These are phyloP conservation scores for Zasmidium angulare DNA, from an alignment of 2,329 filamentous ascomycete species.

Conservation along the genomic window DNA sequence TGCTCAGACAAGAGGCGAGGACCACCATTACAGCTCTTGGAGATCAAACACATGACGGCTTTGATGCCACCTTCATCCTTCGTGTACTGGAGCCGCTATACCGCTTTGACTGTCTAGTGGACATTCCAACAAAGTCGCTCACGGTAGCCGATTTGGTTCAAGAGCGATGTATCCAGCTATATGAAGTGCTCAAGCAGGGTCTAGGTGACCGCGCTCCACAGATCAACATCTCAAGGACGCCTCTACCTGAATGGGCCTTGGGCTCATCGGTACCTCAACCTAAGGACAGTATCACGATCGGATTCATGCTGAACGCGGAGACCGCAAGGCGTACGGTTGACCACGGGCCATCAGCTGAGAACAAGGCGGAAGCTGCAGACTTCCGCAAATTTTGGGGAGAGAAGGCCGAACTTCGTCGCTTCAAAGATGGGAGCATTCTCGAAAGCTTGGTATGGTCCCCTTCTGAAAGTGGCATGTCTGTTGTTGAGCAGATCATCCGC, in stretches of 20 bases:
- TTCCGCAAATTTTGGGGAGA: slow-evolving; percentile 96
- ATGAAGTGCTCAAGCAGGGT: slow-evolving; percentile 66
- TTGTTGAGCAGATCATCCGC: slow-evolving; percentile 76
- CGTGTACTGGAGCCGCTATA: slow-evolving; percentile 53
- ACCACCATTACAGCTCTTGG: slow-evolving; percentile 73
- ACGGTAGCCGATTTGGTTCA: not conserved
- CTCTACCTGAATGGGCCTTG: slow-evolving; percentile 37
- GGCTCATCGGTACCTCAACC: slow-evolving; percentile 28
- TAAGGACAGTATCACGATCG: slow-evolving; percentile 56
- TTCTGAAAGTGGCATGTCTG: slow-evolving; percentile 56
- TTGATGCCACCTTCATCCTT: slow-evolving; percentile 78
- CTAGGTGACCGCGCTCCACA: slow-evolving; percentile 72
- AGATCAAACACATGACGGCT: slow-evolving; percentile 73
- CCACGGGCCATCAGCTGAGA: slow-evolving; percentile 81
- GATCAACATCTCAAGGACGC: slow-evolving; percentile 50
- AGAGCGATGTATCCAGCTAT: slow-evolving; percentile 49
- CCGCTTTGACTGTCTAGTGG: slow-evolving; percentile 56
- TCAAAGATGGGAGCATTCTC: slow-evolving; percentile 90
- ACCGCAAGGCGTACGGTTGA: slow-evolving; percentile 78
- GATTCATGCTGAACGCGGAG: slow-evolving; percentile 69
- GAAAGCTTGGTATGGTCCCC: slow-evolving; percentile 84
- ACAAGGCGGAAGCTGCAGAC: slow-evolving; percentile 74
- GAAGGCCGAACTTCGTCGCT: slow-evolving; percentile 86
- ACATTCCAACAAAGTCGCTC: slow-evolving; percentile 27
- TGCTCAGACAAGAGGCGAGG: slow-evolving; percentile 72